A percentile compares a stretch with the other conserved stretches of the same genome.
Conservation (phyloP, 352 stramenopile species). For the Pythium apleroticum region DNA sequence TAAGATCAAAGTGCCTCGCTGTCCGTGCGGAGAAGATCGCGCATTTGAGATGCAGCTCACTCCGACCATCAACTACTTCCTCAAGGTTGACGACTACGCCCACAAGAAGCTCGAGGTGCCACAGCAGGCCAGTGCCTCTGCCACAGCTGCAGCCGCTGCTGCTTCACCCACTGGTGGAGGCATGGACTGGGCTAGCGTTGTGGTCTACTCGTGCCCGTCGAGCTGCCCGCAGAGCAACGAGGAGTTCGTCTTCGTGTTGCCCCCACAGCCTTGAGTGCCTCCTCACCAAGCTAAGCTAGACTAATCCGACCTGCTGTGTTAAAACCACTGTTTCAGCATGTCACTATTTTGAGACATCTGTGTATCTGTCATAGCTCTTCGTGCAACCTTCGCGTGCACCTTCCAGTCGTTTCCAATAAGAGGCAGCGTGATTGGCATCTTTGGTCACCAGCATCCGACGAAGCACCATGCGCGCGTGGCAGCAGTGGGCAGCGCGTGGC, state of each 20-base stretch:
- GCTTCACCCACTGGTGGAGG: constrained; percentile 23
- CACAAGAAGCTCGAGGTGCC: constrained; percentile 16
- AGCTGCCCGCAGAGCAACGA: constrained; percentile 64
- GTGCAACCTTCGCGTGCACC: constrained; percentile 11
- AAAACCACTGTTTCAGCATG: neutral
- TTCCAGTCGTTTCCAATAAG: constrained; percentile 22
- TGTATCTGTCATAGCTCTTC: constrained; percentile 10
- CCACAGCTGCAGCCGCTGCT: neutral
- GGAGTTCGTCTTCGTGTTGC: constrained; percentile 72
- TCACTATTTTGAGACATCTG: constrained; percentile 5
- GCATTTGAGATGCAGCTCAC: constrained; percentile 82
- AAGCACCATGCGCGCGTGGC: constrained; percentile 20
- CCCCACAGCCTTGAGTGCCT: constrained; percentile 17
- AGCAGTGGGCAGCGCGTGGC: constrained; percentile 5
- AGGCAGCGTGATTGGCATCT: constrained; percentile 21
- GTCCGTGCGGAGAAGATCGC: constrained; percentile 59
- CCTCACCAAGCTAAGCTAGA: neutral
- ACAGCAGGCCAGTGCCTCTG: neutral
- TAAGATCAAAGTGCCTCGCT: constrained; percentile 51
- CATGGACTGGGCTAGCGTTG: constrained; percentile 83
- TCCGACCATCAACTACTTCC: constrained; percentile 85
- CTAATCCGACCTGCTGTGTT: neutral
- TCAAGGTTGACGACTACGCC: constrained; percentile 76
- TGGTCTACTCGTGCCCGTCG: constrained; percentile 73
- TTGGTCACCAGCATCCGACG: neutral